Evolutionary conservation across 2,329 filamentous ascomycete genomes (phyloP).

Genomic region (Paecilomyces sp.): DNA sequence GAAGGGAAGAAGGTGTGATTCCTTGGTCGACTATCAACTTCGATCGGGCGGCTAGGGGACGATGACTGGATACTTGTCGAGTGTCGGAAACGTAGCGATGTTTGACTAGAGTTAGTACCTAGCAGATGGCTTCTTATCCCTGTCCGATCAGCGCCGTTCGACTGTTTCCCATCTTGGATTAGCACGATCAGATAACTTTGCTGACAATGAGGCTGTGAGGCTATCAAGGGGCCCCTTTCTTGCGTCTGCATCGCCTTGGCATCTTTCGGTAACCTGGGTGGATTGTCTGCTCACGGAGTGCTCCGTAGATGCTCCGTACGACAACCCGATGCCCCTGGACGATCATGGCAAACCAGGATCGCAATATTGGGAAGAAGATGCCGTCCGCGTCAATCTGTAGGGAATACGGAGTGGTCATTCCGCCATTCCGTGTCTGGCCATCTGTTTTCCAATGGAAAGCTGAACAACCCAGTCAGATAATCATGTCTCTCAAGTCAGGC

Average conservation of each 20-base stretch:
- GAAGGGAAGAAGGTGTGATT: not conserved
- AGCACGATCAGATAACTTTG: constrained; percentile 1
- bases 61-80: not conserved
- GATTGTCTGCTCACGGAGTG: not conserved
- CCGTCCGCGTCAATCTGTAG: not conserved
- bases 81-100: not conserved
- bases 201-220: not conserved
- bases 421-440: not conserved
- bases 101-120: not conserved
- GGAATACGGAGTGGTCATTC: not conserved
- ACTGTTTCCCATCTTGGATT: not conserved
- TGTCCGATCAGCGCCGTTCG: not conserved
- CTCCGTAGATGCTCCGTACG: not conserved
- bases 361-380: not conserved
- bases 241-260: not conserved
- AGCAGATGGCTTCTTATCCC: not conserved
- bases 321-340: not conserved
- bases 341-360: not conserved
- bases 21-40: not conserved
- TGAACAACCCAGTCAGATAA: not conserved
- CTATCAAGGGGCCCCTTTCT: not conserved
- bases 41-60: not conserved
- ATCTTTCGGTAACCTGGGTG: not conserved
- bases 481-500: not conserved
- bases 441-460: not conserved